phyloP scores from a whole-genome alignment of 306 rosid genomes.

The Biancaea sappan region DNA sequence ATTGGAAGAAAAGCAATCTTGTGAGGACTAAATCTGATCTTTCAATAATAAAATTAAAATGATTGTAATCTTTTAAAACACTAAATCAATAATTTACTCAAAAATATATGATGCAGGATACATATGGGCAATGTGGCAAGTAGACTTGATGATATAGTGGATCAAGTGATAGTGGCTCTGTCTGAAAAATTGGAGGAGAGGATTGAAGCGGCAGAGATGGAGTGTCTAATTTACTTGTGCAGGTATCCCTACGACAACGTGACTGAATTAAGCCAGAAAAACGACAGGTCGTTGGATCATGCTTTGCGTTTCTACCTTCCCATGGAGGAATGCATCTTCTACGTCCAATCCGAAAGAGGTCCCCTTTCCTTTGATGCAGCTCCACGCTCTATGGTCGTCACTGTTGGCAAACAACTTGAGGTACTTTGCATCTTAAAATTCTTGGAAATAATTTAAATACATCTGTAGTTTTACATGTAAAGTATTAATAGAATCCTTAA shows the following conservation, averaged over 20 bases:
- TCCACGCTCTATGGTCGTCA: conserved; percentile 61
- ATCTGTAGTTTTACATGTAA: too few relatives aligned
- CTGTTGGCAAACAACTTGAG: conserved; percentile 73
- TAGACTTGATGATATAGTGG: conserved; percentile 61
- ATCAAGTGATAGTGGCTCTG: conserved; percentile 45
- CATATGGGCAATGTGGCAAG: conserved; percentile 59
- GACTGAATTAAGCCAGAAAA: background rate
- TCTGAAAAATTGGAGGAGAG: conserved; percentile 36
- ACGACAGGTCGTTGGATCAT: conserved; percentile 38
- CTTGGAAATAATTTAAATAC: too few relatives aligned
- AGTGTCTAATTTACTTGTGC: conserved; percentile 46
- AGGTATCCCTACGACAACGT: conserved; percentile 53
- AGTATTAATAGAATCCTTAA: too few relatives aligned
- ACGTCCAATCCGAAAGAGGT: conserved; percentile 52
- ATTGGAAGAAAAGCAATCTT: too few relatives aligned
- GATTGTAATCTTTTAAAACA: too few relatives aligned
- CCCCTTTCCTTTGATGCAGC: conserved; percentile 60
- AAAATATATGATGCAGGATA: conserved; percentile 33
- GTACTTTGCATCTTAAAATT: conserved; percentile 54
- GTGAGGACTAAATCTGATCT: too few relatives aligned
- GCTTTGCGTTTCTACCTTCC: conserved; percentile 72
- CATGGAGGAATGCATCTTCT: conserved; percentile 55
- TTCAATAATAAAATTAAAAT: too few relatives aligned
- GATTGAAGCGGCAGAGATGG: conserved; percentile 45
- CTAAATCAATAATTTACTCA: too few relatives aligned